phyloP scores from a whole-genome alignment of 2,329 filamentous ascomycete species.

The Colletotrichum scovillei region DNA sequence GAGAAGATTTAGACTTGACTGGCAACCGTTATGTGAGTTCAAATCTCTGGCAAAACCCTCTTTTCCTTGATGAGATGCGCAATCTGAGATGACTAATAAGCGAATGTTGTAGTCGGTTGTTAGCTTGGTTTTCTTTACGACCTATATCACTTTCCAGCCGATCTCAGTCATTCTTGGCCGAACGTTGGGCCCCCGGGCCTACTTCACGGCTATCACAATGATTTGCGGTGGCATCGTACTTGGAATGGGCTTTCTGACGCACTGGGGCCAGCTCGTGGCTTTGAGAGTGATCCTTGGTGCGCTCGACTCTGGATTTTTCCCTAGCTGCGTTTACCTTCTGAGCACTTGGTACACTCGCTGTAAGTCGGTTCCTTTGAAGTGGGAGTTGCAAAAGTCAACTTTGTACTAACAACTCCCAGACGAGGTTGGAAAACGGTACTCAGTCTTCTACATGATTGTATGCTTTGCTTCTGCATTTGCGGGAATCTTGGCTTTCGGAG shows the following conservation, averaged over 20 bases:
- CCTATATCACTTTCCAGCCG: conserved; percentile 40
- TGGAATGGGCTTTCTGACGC: conserved; percentile 39
- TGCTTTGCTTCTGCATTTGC: conserved; percentile 40
- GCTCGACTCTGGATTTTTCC: conserved; percentile 54
- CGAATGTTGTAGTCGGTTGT: conserved; percentile 27
- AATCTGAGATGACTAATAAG: not conserved
- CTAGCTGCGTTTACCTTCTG: conserved; percentile 66
- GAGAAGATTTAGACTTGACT: conserved; percentile 22
- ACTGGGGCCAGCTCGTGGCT: conserved; percentile 31
- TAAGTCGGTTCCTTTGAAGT: not conserved
- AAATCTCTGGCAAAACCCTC: no score
- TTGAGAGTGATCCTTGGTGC: conserved; percentile 38
- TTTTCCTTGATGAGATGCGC: not conserved
- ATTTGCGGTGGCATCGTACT: conserved; percentile 41
- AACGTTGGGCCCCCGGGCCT: conserved; percentile 38
- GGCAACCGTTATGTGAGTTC: conserved; percentile 36
- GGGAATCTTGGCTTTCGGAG: conserved; percentile 39
- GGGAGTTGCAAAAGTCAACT: conserved; percentile 70
- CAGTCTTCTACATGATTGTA: conserved; percentile 43
- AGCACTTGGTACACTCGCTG: conserved; percentile 75
- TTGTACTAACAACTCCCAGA: conserved; percentile 30
- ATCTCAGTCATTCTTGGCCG: conserved; percentile 37
- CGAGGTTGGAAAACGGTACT: conserved; percentile 71
- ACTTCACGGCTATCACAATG: conserved; percentile 38
- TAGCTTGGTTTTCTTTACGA: conserved; percentile 39